Evolutionary conservation across 768 basidiomycete species (phyloP).

Genomic region (Mrakia blollopis): DNA sequence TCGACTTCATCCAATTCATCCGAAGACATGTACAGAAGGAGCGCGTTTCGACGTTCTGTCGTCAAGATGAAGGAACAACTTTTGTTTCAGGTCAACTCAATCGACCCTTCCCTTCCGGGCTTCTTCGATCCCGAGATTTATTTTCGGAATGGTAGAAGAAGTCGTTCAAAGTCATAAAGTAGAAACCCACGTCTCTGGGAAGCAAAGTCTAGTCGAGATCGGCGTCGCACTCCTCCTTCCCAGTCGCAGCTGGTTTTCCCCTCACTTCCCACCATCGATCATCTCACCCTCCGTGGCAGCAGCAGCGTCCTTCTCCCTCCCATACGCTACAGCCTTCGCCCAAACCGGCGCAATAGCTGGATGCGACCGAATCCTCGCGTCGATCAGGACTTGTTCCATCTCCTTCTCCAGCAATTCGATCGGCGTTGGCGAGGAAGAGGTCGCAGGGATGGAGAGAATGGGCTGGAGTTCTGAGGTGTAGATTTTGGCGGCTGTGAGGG

Average conservation of each 20-base stretch:
- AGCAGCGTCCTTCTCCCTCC: neutral
- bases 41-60: too few species aligned
- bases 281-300: neutral
- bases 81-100: too few species aligned
- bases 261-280: neutral
- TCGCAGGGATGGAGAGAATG: neutral
- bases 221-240: neutral
- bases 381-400: constrained; percentile 29
- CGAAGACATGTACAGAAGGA: too few species aligned
- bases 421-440: neutral
- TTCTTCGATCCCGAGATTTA: too few species aligned
- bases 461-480: constrained; percentile 12
- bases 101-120: too few species aligned
- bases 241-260: neutral
- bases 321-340: neutral
- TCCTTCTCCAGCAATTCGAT: neutral
- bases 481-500: constrained; percentile 6
- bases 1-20: too few species aligned
- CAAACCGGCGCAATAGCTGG: constrained; percentile 30
- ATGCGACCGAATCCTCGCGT: constrained; percentile 24
- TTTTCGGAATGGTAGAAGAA: too few species aligned
- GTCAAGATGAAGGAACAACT: too few species aligned
- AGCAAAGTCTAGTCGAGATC: neutral
- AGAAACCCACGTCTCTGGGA: neutral
- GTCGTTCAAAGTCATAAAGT: constrained; percentile 5